phyloP scores from a whole-genome alignment of 108 stramenopile species.

The Epipyxis sp. region DNA sequence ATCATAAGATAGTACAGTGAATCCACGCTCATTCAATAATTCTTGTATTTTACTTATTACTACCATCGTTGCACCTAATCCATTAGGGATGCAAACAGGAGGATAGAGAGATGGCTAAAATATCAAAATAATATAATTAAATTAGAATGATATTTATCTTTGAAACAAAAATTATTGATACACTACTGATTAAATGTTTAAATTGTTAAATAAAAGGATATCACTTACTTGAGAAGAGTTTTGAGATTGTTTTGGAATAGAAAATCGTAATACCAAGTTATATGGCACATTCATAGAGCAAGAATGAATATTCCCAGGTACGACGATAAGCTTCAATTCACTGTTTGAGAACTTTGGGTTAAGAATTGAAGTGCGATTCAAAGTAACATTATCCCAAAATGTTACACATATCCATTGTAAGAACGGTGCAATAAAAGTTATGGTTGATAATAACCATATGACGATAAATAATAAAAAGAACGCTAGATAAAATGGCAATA shows the following conservation, averaged over 20 bases:
- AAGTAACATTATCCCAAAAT: neutral
- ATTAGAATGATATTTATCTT: too few species aligned
- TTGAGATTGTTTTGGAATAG: too few species aligned
- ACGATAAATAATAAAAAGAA: neutral
- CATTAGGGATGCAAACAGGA: slow-evolving; percentile 5
- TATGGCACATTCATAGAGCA: neutral
- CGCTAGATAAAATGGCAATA: too few species aligned
- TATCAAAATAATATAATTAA: neutral
- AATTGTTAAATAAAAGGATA: too few species aligned
- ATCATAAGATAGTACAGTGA: neutral
- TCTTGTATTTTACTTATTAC: neutral
- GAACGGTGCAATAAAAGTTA: neutral
- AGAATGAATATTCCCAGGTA: neutral
- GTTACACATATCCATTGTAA: neutral
- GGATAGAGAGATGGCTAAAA: neutral
- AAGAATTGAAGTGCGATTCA: neutral
- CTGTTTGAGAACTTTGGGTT: neutral
- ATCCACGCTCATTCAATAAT: neutral
- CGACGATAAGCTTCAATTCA: neutral
- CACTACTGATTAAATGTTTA: too few species aligned
- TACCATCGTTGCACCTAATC: neutral
- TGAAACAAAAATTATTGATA: too few species aligned
- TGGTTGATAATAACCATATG: neutral
- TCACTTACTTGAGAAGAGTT: too few species aligned
- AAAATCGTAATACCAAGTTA: neutral